A percentile compares a stretch with the other conserved stretches of the same genome.
Evolutionary conservation across 148 eudicot genomes (phyloP).

Genomic region (Cornus controversa): DNA sequence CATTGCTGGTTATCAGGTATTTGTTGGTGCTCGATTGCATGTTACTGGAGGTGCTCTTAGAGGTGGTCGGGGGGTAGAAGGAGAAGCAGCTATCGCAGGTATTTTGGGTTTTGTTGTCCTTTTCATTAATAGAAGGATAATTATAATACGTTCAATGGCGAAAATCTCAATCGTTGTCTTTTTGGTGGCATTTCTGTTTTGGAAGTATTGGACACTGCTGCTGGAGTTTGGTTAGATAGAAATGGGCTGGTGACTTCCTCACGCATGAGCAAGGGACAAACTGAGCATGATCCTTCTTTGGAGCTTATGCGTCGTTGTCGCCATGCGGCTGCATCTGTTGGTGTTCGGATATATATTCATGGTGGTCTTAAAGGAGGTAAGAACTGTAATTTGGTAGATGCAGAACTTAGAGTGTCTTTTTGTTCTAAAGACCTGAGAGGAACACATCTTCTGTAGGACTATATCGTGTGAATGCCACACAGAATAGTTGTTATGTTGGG

Average conservation of each 20-base stretch:
- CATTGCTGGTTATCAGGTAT: conserved; percentile 59
- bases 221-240: conserved; percentile 98
- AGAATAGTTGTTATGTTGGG: no score
- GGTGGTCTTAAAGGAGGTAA: conserved; percentile 98
- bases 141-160: not conserved
- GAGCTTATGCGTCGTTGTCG: conserved; percentile 95
- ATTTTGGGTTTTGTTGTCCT: conserved; percentile 13
- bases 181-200: conserved; percentile 9
- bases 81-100: conserved; percentile 91
- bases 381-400: not conserved
- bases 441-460: no score
- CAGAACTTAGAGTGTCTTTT: not conserved
- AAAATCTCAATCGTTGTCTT: not conserved
- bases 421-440: no score
- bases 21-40: conserved; percentile 97
- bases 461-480: no score
- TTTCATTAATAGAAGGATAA: not conserved
- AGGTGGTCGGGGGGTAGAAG: conserved; percentile 90
- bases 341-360: conserved; percentile 62
- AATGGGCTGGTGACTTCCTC: conserved; percentile 86
- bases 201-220: conserved; percentile 95
- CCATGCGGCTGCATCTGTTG: conserved; percentile 94
- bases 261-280: conserved; percentile 54
- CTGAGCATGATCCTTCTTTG: conserved; percentile 62
- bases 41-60: conserved; percentile 93